These are phyloP conservation scores for Paramecium pentaurelia DNA, from an alignment of 73 alveolate genomes.

Conservation along the genomic window DNA sequence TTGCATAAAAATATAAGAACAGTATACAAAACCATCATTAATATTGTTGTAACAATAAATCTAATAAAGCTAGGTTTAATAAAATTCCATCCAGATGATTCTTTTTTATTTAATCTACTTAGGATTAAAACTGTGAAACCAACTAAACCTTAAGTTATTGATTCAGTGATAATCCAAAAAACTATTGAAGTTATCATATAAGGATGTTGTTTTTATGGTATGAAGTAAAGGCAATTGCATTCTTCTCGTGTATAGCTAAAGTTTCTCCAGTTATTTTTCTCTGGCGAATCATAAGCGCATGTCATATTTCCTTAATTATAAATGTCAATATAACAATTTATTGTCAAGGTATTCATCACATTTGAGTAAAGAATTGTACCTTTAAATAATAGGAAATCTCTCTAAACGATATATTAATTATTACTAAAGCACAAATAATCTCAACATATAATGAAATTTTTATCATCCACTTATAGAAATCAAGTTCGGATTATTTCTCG, in stretches of 20 bases:
- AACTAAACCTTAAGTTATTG: not conserved
- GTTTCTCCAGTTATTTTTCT: not conserved
- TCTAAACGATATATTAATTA: not conserved
- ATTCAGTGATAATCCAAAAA: conserved; percentile 15
- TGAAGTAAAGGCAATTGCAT: not conserved
- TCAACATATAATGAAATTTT: not conserved
- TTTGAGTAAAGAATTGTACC: not conserved
- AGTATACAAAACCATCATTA: not conserved
- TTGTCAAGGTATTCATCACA: not conserved
- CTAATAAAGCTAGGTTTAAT: not conserved
- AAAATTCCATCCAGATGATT: conserved; percentile 36
- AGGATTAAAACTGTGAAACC: not conserved
- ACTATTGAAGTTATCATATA: not conserved
- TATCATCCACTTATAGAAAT: not conserved
- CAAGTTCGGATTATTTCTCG: not conserved
- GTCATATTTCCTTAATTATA: not conserved
- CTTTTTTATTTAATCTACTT: conserved; percentile 35
- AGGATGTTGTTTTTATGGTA: not conserved
- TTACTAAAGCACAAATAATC: conserved; percentile 17
- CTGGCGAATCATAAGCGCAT: not conserved
- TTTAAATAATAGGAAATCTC: conserved; percentile 14
- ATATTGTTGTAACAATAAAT: not conserved
- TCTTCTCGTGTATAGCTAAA: not conserved
- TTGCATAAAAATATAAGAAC: not conserved
- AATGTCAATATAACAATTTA: not conserved